These are phyloP conservation scores for Trichoderma citrinoviride DNA, from an alignment of 2,329 filamentous ascomycete genomes.

Conservation along the genomic window DNA sequence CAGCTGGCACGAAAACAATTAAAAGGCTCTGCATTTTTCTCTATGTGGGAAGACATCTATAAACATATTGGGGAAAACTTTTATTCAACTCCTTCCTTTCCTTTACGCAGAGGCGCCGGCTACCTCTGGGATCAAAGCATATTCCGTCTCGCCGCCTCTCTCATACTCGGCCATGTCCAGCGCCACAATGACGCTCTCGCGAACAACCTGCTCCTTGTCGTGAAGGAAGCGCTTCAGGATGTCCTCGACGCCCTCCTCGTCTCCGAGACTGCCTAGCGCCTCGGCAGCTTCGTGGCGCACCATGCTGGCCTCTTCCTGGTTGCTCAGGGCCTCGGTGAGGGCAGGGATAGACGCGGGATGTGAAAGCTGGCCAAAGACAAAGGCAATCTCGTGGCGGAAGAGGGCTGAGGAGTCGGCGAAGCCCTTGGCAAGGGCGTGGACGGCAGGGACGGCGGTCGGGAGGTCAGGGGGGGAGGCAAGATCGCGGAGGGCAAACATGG, in stretches of 20 bases:
- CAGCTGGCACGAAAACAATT: constrained; percentile 62
- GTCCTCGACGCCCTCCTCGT: constrained; percentile 89
- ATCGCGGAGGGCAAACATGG: constrained; percentile 97
- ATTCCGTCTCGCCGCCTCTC: constrained; percentile 82
- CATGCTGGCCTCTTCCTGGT: constrained; percentile 86
- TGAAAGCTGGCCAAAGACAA: constrained; percentile 94
- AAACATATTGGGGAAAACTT: neutral
- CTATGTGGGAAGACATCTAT: constrained; percentile 1
- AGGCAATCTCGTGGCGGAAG: constrained; percentile 96
- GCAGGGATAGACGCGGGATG: constrained; percentile 97
- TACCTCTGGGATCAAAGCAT: constrained; percentile 79
- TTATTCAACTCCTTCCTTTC: constrained; percentile 14
- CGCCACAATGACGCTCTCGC: constrained; percentile 91
- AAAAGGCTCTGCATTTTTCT: neutral
- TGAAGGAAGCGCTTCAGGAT: constrained; percentile 78
- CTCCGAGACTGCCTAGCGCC: constrained; percentile 88
- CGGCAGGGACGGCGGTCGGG: constrained; percentile 82
- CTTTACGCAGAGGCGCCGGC: constrained; percentile 42
- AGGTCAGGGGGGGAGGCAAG: constrained; percentile 90
- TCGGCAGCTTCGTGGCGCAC: constrained; percentile 97
- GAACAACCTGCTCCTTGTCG: constrained; percentile 88
- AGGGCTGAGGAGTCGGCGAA: constrained; percentile 83
- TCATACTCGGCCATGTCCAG: constrained; percentile 98
- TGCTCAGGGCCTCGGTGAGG: constrained; percentile 72
- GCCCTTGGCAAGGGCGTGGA: constrained; percentile 81